Evolutionary conservation across 805 yeast species (phyloP).

Genomic region (Suhomyces sp.): DNA sequence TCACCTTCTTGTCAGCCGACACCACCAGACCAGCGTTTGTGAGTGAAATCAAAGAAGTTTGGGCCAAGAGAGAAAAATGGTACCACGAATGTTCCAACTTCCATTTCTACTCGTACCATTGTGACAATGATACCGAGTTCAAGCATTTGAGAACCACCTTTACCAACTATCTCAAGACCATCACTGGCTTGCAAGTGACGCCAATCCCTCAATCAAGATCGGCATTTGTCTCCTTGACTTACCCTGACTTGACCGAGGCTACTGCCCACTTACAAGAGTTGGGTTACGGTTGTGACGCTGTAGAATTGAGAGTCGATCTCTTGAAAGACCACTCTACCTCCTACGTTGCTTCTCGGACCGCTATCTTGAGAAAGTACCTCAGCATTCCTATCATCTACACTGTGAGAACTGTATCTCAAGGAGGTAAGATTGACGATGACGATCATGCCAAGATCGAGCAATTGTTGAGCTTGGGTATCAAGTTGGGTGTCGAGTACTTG

Average conservation of each 20-base stretch:
- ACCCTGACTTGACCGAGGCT: constrained; percentile 51
- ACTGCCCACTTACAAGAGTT: constrained; percentile 49
- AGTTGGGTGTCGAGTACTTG: constrained; percentile 74
- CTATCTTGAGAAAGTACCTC: constrained; percentile 60
- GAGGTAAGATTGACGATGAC: constrained; percentile 73
- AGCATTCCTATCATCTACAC: constrained; percentile 79
- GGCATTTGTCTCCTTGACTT: constrained; percentile 70
- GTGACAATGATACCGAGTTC: constrained; percentile 54
- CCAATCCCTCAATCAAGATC: constrained; percentile 50
- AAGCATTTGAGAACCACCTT: constrained; percentile 57
- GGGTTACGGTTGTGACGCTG: constrained; percentile 71
- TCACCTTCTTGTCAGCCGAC: constrained; percentile 70
- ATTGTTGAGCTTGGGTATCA: constrained; percentile 61
- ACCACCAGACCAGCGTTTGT: constrained; percentile 83
- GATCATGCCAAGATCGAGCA: constrained; percentile 45
- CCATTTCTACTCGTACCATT: constrained; percentile 73
- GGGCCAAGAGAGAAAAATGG: constrained; percentile 77
- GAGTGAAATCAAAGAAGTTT: constrained; percentile 77
- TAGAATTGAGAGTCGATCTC: constrained; percentile 79
- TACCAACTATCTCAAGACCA: constrained; percentile 51
- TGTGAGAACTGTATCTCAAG: constrained; percentile 73
- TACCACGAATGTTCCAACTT: constrained; percentile 78
- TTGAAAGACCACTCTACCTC: constrained; percentile 47
- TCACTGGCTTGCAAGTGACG: constrained; percentile 52
- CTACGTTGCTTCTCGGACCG: constrained; percentile 72